Percentiles rank a stretch among this genome's conserved stretches.
Evolutionary conservation across 345 rosid genomes (phyloP).

Genomic region (Citrus sp.): DNA sequence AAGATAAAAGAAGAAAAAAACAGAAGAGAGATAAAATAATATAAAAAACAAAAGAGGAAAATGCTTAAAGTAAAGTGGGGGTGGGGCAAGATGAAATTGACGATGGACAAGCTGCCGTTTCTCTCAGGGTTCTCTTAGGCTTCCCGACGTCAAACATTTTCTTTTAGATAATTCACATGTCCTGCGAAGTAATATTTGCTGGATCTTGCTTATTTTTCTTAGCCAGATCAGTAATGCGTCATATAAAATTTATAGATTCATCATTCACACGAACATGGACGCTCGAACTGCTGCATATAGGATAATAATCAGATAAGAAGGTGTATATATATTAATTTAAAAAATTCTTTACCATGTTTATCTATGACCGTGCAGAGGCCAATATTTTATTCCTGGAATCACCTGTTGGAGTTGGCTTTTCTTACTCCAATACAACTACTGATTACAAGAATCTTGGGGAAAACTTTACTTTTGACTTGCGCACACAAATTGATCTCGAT

Average conservation of each 20-base stretch:
- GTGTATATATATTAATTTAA: background rate
- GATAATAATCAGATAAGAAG: background rate
- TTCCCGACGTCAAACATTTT: too few species aligned
- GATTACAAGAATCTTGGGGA: slow-evolving; percentile 38
- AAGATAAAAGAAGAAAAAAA: too few species aligned
- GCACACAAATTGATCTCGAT: background rate
- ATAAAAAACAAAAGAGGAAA: too few species aligned
- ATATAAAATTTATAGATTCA: background rate
- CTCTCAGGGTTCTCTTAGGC: too few species aligned
- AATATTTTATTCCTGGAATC: slow-evolving; percentile 76
- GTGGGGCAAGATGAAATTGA: too few species aligned
- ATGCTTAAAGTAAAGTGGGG: too few species aligned
- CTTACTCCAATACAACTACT: too few species aligned
- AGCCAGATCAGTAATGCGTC: background rate
- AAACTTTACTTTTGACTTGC: slow-evolving; percentile 58
- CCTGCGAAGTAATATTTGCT: background rate
- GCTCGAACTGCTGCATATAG: slow-evolving; percentile 13
- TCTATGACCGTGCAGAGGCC: slow-evolving; percentile 56
- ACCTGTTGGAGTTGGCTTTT: too few species aligned
- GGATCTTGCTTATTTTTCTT: background rate
- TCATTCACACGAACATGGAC: background rate
- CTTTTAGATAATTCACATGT: background rate
- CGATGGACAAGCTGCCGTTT: too few species aligned
- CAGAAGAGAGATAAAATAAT: too few species aligned
- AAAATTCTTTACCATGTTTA: slow-evolving; percentile 18